Evolutionary conservation across 2,329 filamentous ascomycete species (phyloP), one percentile per base, ranked within the genome.

Genomic region (Lachnellula hyalina): DNA sequence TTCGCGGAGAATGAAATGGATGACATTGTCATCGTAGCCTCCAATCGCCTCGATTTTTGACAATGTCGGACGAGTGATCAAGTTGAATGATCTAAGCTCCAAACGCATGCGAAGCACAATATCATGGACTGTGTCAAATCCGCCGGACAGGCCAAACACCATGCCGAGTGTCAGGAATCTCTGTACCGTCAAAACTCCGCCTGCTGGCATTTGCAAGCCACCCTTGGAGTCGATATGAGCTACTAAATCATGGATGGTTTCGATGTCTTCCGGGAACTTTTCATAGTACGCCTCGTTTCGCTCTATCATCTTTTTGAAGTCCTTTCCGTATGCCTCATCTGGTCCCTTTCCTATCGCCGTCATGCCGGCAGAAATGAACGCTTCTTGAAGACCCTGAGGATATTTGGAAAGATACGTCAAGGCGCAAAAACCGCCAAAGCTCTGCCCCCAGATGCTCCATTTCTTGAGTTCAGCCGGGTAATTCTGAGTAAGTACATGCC

Each of bases 1-100:
- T 71, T 97, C 93, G 68, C 97, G 93, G 2, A 96, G 75, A 38
- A 96, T 77, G 28, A 89, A 86, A 69, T 96, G 96, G 57, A 96
- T 82, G 53, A 93, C 83, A 62, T 85, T 83, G 40, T 82, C 80
- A 66, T 96, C 91, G 65, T 90, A 91, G 2, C 78, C 76, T 2
- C 85, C 79, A 51, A 81, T 80, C n/a, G 76, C 71, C 68, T 96
- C 90, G 23, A 96, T 75, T 0, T 78, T 75, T 4, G 81, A 75
- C 3, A 96, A 77, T 0, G 88, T 87, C 2, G 86, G 83, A n/a
- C 84, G 79, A 0, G 87, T 91, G 57, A 96, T 74, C 63, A 86
- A 83, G 15, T 85, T 85, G 56, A 92, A 89, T 46, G 84, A 79
- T 19, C 86, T 82, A 21, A 97, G 77, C 59, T 96, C 93, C 42